Evolutionary conservation across 305 asterid genomes (phyloP).

Genomic region (Plantago lanceolata): DNA sequence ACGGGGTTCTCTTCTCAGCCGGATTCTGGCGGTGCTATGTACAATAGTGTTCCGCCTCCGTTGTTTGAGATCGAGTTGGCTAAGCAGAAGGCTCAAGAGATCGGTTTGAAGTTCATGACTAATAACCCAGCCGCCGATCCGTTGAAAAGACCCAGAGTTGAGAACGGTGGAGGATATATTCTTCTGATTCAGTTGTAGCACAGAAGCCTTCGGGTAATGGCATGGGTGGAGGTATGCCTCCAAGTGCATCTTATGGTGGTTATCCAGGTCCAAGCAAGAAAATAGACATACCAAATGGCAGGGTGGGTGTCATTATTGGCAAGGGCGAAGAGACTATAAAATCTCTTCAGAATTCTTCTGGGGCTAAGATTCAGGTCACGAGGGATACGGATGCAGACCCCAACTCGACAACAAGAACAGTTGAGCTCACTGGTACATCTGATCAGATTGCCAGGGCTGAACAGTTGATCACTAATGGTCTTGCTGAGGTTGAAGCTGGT

Average conservation of each 20-base stretch:
- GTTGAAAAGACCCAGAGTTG: slow-evolving; percentile 60
- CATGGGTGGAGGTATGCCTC: slow-evolving; percentile 37
- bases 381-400: slow-evolving; percentile 87
- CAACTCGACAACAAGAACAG: slow-evolving; percentile 60
- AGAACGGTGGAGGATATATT: slow-evolving; percentile 59
- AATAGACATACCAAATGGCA: slow-evolving; percentile 74
- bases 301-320: slow-evolving; percentile 86
- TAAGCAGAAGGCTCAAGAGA: slow-evolving; percentile 84
- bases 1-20: slow-evolving; percentile 59
- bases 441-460: slow-evolving; percentile 82
- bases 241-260: slow-evolving; percentile 45
- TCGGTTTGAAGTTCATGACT: slow-evolving; percentile 70
- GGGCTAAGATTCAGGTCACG: slow-evolving; percentile 88
- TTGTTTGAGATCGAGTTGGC: slow-evolving; percentile 75
- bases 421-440: slow-evolving; percentile 79
- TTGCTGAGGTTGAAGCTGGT: slow-evolving; percentile 79
- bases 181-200: slow-evolving; percentile 38
- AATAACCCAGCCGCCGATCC: slow-evolving; percentile 53
- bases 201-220: slow-evolving; percentile 46
- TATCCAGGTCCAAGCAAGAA: slow-evolving; percentile 57
- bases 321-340: slow-evolving; percentile 86
- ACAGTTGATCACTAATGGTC: slow-evolving; percentile 68
- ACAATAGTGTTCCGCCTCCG: slow-evolving; percentile 73
- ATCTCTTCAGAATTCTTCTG: slow-evolving; percentile 67
- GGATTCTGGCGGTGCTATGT: slow-evolving; percentile 36